A percentile compares a stretch with the other conserved stretches of the same genome.
These are phyloP conservation scores for Suillus placidus DNA, from an alignment of 768 basidiomycete species.

Conservation along the genomic window DNA sequence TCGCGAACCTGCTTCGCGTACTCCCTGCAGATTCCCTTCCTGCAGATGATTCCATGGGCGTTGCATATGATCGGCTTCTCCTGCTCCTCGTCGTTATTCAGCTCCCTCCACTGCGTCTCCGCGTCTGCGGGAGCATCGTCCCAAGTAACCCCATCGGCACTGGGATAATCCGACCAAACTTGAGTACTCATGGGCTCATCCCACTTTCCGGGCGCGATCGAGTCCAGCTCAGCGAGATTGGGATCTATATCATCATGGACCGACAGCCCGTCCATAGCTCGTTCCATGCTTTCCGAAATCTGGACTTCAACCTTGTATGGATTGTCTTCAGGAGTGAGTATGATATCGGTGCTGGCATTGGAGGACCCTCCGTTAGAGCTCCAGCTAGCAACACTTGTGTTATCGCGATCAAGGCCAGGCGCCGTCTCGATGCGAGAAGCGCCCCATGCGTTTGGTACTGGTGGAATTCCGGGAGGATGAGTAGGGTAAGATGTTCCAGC, in stretches of 20 bases:
- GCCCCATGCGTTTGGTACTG: slow-evolving; percentile 8
- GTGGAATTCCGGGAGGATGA: slow-evolving; percentile 15
- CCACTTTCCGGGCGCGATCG: slow-evolving; percentile 30
- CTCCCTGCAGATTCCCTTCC: slow-evolving; percentile 39
- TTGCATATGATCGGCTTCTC: slow-evolving; percentile 26
- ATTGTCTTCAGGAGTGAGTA: slow-evolving; percentile 30
- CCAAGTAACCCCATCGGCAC: slow-evolving; percentile 11
- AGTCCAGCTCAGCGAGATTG: slow-evolving; percentile 24
- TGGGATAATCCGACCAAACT: not conserved
- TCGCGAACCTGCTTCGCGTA: slow-evolving; percentile 32
- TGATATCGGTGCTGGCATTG: slow-evolving; percentile 30
- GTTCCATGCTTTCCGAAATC: slow-evolving; percentile 32
- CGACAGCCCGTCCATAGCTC: slow-evolving; percentile 30
- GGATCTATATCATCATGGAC: slow-evolving; percentile 20
- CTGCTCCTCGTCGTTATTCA: slow-evolving; percentile 7
- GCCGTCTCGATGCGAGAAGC: slow-evolving; percentile 1
- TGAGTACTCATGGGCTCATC: slow-evolving; percentile 7
- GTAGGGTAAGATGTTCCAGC: slow-evolving; percentile 14
- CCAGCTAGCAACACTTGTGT: slow-evolving; percentile 24
- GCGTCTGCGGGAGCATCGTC: slow-evolving; percentile 25
- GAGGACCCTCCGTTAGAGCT: slow-evolving; percentile 25
- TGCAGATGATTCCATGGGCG: slow-evolving; percentile 39
- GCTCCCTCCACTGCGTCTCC: slow-evolving; percentile 24
- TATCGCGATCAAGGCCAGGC: slow-evolving; percentile 14
- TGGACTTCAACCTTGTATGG: slow-evolving; percentile 23